These are phyloP conservation scores for Teunomyces panamensis DNA, from an alignment of 805 yeast species.

Conservation along the genomic window DNA sequence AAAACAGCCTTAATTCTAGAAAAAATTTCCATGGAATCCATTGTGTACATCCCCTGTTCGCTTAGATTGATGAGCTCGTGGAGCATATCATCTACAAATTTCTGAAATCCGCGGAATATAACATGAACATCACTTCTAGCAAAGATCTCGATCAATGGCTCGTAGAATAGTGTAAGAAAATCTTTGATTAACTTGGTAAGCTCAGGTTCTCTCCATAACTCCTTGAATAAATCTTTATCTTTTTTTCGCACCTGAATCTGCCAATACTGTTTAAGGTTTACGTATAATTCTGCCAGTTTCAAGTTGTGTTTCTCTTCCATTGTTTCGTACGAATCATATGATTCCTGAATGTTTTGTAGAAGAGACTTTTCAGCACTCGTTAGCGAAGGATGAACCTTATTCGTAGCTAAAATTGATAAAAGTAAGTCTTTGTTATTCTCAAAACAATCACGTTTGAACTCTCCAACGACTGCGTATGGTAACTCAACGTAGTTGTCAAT, in stretches of 20 bases:
- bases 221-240: constrained; percentile 73
- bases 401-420: constrained; percentile 21
- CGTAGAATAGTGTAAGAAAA: constrained; percentile 48
- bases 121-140: constrained; percentile 37
- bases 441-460: constrained; percentile 15
- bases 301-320: constrained; percentile 11
- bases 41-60: constrained; percentile 49
- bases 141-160: constrained; percentile 38
- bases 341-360: constrained; percentile 12
- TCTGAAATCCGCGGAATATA: constrained; percentile 36
- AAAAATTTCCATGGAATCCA: constrained; percentile 58
- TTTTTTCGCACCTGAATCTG: constrained; percentile 61
- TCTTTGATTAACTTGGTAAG: constrained; percentile 73
- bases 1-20: constrained; percentile 62
- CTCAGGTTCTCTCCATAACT: constrained; percentile 83
- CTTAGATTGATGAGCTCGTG: constrained; percentile 60
- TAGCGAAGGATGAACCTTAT: constrained; percentile 19
- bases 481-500: constrained; percentile 24
- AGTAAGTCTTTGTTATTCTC: constrained; percentile 19
- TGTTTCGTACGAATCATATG: constrained; percentile 18
- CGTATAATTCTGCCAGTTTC: constrained; percentile 36
- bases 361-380: neutral
- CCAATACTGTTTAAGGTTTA: constrained; percentile 59
- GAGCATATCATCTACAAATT: constrained; percentile 52
- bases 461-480: constrained; percentile 10